Evolutionary conservation across 345 rosid species (phyloP).

Genomic region (Bruguiera gymnorhiza): DNA sequence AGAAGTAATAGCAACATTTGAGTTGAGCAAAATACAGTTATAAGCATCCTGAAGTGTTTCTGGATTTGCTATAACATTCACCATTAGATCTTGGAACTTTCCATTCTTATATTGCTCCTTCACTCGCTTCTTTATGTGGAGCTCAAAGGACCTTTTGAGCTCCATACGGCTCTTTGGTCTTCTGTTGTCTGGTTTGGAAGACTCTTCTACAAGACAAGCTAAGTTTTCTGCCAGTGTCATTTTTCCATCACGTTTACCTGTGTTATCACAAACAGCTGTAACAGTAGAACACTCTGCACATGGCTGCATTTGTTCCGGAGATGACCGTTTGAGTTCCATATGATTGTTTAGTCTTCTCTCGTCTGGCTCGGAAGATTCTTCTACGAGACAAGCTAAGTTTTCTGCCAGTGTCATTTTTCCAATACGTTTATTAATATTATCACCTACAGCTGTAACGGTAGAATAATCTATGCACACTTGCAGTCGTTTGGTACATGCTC

Average conservation of each 20-base stretch:
- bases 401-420: conserved; percentile 51
- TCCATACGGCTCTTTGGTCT: conserved; percentile 61
- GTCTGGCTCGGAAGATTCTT: conserved; percentile 46
- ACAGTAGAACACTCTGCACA: conserved; percentile 28
- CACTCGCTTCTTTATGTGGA: conserved; percentile 69
- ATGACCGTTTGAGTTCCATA: conserved; percentile 58
- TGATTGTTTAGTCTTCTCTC: conserved; percentile 49
- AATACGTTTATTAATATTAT: conserved; percentile 20
- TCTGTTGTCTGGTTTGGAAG: conserved; percentile 36
- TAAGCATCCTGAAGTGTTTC: conserved; percentile 75
- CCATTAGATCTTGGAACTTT: conserved; percentile 54
- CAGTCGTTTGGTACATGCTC: conserved; percentile 2
- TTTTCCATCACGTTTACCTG: conserved; percentile 24
- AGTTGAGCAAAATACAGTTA: conserved; percentile 56
- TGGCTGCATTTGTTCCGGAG: conserved; percentile 11
- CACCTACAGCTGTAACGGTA: conserved; percentile 23
- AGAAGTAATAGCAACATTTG: conserved; percentile 43
- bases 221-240: conserved; percentile 57
- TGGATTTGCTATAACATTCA: conserved; percentile 57
- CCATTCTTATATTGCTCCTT: conserved; percentile 65
- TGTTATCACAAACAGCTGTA: conserved; percentile 21
- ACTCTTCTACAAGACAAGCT: conserved; percentile 64
- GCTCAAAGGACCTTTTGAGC: conserved; percentile 61
- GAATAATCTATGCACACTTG: conserved; percentile 29
- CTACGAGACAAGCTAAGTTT: conserved; percentile 57